Conservation (phyloP, 352 stramenopile species). For the Globisporangium nodosum region DNA sequence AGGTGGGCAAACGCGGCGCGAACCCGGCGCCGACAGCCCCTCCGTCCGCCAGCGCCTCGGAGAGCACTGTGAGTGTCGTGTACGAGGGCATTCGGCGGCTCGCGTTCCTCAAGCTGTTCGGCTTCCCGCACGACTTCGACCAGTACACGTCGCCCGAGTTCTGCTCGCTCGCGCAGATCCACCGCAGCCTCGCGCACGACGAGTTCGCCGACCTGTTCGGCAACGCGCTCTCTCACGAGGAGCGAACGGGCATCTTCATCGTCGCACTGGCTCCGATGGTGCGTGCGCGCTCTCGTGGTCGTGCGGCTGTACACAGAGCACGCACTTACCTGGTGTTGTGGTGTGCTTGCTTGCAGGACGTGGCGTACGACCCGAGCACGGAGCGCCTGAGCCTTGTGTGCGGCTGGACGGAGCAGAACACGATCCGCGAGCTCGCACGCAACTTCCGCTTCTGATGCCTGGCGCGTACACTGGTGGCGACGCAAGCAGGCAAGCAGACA, state of each 20-base stretch:
- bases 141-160: conserved; percentile 53
- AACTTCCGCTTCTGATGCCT: conserved; percentile 52
- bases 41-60: conserved; percentile 1
- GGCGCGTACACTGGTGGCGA: no score
- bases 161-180: conserved; percentile 32
- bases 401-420: conserved; percentile 54
- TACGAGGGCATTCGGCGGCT: conserved; percentile 54
- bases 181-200: conserved; percentile 36
- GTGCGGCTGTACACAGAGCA: no score
- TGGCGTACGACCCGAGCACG: conserved; percentile 54
- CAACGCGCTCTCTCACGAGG: conserved; percentile 56
- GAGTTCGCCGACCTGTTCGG: conserved; percentile 67
- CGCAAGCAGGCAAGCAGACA: no score
- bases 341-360: conserved; percentile 27
- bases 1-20: conserved; percentile 27
- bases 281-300: neutral
- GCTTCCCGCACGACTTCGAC: conserved; percentile 38
- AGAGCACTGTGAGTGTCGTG: conserved; percentile 29
- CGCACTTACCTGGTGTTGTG: neutral
- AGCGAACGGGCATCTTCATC: conserved; percentile 60
- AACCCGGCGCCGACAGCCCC: conserved; percentile 8
- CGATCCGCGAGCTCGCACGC: conserved; percentile 55
- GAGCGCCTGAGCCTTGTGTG: conserved; percentile 53
- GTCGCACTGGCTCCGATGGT: conserved; percentile 61
- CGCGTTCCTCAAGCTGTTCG: conserved; percentile 61